Base-by-base conservation (phyloP, 225 moss, liverwort and hornwort genomes). In the Polytrichum commune region DNA sequence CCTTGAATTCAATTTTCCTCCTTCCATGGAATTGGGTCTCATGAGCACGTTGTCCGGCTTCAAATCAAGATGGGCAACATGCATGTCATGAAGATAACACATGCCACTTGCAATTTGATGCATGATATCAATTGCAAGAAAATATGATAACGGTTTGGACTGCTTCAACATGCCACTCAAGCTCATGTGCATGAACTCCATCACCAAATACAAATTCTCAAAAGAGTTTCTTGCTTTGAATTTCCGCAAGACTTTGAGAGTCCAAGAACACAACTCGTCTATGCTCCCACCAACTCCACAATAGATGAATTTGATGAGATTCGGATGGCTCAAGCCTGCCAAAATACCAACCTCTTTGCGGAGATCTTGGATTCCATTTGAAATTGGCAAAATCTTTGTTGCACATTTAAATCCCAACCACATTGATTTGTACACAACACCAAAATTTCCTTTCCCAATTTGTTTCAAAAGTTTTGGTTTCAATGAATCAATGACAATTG, bases 1-100 rank as follows among this genome's bases (percentile, higher is more conserved):
- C 1, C 29, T 13, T 8, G 54, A 60, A 72, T 72, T 26, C 13
- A 29, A 29, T 26, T 46, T 66, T 1, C 23, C 32, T 30, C 53
- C 60, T 54, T 8, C 33, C 22, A 67, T 77, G 7, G 20, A n/a
- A 56, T 18, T 56, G 7, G 9, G n/a, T 18, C 56, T 20, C n/a
- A 77, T 62, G 6, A 77, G 68, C 61, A 77, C 72, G 61, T 77
- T 77, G 13, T 54, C 29, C 54, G 77, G 72, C 38, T 77, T 77
- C 0, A 77, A 68, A 55, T 77, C 72, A 32, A 72, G 72, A 62
- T 77, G 72, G 18, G 77, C 72, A 66, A 77, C 66, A 19, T 35
- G 29, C 13, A 60, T 53, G 27, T 72, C 72, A 54, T 77, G 67
- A 27, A 77, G 26, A 27, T 77, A 77, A 55, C 63, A 55, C 77